Percentiles rank a stretch among this genome's conserved stretches.
Evolutionary conservation across 2,329 filamentous ascomycete species (phyloP).

Genomic region (Epichloe scottii): DNA sequence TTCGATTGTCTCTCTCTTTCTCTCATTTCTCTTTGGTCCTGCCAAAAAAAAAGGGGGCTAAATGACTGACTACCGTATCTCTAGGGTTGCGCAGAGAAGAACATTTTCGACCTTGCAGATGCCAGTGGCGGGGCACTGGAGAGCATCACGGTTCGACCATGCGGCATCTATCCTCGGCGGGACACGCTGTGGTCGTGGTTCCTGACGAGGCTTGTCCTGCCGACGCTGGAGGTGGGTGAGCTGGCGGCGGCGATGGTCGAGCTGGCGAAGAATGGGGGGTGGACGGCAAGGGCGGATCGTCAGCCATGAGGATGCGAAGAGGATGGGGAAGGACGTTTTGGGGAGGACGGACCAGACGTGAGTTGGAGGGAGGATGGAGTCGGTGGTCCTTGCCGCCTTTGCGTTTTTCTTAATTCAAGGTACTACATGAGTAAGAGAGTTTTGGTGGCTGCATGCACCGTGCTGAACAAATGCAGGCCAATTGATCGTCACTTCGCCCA

Average conservation of each 20-base stretch:
- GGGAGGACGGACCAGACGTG: neutral
- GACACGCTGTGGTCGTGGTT: constrained; percentile 1
- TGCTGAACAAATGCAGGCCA: no score
- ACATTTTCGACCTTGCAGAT: constrained; percentile 1
- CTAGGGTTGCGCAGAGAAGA: constrained; percentile 2
- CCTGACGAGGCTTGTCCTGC: constrained; percentile 2
- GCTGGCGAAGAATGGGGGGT: neutral
- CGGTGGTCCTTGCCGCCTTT: no score
- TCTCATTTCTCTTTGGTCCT: neutral
- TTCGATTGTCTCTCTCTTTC: neutral
- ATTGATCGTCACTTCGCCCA: no score
- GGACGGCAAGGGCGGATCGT: neutral
- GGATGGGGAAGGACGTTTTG: neutral
- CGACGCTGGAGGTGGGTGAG: constrained; percentile 1
- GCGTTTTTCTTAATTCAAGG: no score
- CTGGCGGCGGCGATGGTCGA: neutral
- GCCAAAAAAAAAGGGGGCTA: no score
- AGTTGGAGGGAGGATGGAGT: neutral
- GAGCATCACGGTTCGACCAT: constrained; percentile 1
- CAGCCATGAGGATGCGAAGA: neutral
- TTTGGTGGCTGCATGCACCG: no score
- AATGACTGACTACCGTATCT: neutral
- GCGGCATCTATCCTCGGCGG: neutral
- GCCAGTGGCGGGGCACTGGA: neutral
- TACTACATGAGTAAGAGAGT: no score